Base-by-base conservation (phyloP, 2,329 filamentous ascomycete species). In the Aspergillus sp. region DNA sequence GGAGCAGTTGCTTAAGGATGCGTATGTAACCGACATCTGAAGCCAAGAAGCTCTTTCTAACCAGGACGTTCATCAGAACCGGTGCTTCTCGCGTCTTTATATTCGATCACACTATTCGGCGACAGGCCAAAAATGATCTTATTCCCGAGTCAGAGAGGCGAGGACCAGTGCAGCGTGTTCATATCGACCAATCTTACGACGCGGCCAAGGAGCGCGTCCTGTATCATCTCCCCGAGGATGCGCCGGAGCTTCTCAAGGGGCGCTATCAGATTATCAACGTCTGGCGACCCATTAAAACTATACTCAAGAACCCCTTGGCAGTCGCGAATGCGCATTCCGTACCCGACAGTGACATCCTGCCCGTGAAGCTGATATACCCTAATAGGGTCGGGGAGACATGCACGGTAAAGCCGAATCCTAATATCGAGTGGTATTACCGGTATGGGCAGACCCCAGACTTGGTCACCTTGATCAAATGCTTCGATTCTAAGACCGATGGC, bases 401-500 rank as follows among this genome's bases (percentile, higher is more conserved):
- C 54, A 56, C 63, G 0, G 75, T 81, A 2, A 69, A 67, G n/a
- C 58, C 77, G 47, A 72, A 74, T 52, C 58, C 63, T 0, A 50
- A 57, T 2, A 78, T 82, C 36, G 71, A 68, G 60, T 84, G 81
- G 81, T 79, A 77, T 62, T 84, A 81, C 64, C 73, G 79, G 54
- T 73, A 73, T 45, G 73, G 72, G 1, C 76, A 83, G 61, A 73
- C 70, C 0, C 80, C 81, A 0, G 72, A 79, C 3, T 76, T 86
- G 68, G 78, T 81, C 3, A 72, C 82, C 3, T 60, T 86, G 41
- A 82, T 86, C 67, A 86, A 85, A 65, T 84, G 81, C 60, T 85
- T 80, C 61, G 83, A 86, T 65, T 80, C 73, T 22, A 80, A 82
- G 72, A 71, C 71, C 20, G 80, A 83, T 62, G 80, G 79, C 0